Conservation (phyloP, 1,284 basidiomycete species). For the Rhodotorula glutinis region DNA sequence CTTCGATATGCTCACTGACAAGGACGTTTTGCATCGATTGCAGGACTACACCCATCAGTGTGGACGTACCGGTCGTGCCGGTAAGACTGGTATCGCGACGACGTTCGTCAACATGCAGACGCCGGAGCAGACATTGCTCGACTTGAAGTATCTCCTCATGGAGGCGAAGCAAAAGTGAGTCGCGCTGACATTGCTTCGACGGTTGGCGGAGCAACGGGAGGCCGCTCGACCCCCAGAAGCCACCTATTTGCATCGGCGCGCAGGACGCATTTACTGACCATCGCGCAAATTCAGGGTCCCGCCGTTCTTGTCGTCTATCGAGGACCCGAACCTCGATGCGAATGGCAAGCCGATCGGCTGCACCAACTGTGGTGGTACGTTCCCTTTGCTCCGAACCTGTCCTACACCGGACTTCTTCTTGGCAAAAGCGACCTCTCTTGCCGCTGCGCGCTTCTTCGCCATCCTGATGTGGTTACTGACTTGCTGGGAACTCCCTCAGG, state of each 20-base stretch:
- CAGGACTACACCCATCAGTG: constrained; percentile 97
- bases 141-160: constrained; percentile 94
- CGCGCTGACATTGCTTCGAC: not conserved
- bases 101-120: constrained; percentile 99
- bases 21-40: no score
- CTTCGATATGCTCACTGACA: not conserved
- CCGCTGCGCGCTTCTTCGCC: rapidly evolving
- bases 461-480: not conserved
- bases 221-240: no score
- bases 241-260: no score
- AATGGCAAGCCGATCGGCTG: constrained; percentile 79
- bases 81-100: constrained; percentile 98
- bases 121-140: constrained; percentile 88
- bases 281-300: constrained; percentile 65
- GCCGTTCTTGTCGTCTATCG: constrained; percentile 85
- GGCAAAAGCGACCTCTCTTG: no score
- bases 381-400: not conserved
- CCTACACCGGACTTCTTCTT: no score
- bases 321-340: constrained; percentile 80
- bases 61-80: constrained; percentile 93
- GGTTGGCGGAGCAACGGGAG: no score
- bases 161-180: constrained; percentile 93
- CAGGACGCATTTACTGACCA: not conserved
- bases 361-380: constrained; percentile 86
- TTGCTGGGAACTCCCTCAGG: constrained; percentile 52